A percentile compares a stretch with the other conserved stretches of the same genome.
phyloP scores from a whole-genome alignment of 129 eudicot species.

The Daucus carota region DNA sequence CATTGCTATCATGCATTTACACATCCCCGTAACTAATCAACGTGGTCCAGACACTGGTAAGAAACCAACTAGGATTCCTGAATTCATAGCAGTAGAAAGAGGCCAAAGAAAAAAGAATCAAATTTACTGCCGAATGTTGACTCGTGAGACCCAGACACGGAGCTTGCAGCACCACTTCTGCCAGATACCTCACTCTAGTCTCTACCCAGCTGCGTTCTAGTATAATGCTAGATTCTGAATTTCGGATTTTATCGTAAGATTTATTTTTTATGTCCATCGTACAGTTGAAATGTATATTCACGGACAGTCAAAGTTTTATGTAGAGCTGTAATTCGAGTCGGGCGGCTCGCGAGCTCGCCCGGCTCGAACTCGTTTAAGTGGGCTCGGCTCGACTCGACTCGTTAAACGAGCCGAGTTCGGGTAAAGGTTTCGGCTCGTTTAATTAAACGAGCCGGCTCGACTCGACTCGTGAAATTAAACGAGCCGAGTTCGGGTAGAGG shows the following conservation, averaged over 20 bases:
- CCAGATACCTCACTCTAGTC: not conserved
- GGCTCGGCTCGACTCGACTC: too few species aligned
- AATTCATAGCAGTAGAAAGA: not conserved
- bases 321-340: too few species aligned
- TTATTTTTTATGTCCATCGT: too few species aligned
- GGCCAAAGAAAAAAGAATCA: constrained; percentile 8
- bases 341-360: too few species aligned
- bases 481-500: too few species aligned
- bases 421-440: too few species aligned
- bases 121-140: not conserved
- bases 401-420: too few species aligned
- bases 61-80: not conserved
- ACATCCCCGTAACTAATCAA: constrained; percentile 8
- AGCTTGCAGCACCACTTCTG: not conserved
- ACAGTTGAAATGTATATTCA: too few species aligned
- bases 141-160: not conserved
- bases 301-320: not conserved
- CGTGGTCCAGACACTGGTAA: constrained; percentile 10
- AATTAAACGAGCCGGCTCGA: too few species aligned
- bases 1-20: constrained; percentile 4
- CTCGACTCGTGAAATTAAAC: too few species aligned
- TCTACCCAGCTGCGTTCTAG: not conserved
- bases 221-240: not conserved
- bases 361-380: too few species aligned
- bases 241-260: not conserved